Percentiles rank a stretch among this genome's conserved stretches.
Conservation (phyloP, 2,329 filamentous ascomycete genomes). For the Graphiopsis chlorocephala region DNA sequence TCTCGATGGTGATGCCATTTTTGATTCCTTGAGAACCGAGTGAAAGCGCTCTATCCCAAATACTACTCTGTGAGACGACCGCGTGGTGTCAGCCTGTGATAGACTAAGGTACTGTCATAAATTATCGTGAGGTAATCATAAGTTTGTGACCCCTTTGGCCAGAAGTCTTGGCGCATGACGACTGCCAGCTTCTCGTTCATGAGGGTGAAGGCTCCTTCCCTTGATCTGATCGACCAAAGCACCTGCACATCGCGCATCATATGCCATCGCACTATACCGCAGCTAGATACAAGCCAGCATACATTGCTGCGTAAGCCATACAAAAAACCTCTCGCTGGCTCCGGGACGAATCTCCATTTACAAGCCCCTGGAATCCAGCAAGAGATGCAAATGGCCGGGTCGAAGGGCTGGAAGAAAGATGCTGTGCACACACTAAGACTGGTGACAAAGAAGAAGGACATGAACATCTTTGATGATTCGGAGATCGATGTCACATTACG, state of each 20-base stretch:
- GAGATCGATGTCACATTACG: not conserved
- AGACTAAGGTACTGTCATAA: not conserved
- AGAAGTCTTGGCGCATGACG: not conserved
- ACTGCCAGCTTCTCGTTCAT: not conserved
- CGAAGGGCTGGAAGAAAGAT: not conserved
- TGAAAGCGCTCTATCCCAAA: not conserved
- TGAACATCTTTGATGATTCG: not conserved
- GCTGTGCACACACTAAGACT: not conserved
- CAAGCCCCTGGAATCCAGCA: not conserved
- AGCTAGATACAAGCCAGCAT: not conserved
- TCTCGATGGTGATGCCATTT: not conserved
- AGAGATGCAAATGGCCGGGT: not conserved
- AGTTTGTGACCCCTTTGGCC: not conserved
- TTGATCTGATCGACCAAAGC: not conserved
- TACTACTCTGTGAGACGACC: not conserved
- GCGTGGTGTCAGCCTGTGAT: not conserved
- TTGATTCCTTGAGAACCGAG: fast-evolving
- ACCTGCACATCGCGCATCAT: not conserved
- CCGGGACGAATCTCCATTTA: not conserved
- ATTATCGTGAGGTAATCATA: not conserved
- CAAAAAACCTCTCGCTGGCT: not conserved
- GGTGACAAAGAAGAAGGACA: not conserved
- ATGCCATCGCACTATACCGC: not conserved
- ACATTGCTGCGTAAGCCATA: not conserved
- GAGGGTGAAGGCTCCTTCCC: no score